phyloP scores from a whole-genome alignment of 1,139 yeast species.

The Blastobotrys buckinghamii region DNA sequence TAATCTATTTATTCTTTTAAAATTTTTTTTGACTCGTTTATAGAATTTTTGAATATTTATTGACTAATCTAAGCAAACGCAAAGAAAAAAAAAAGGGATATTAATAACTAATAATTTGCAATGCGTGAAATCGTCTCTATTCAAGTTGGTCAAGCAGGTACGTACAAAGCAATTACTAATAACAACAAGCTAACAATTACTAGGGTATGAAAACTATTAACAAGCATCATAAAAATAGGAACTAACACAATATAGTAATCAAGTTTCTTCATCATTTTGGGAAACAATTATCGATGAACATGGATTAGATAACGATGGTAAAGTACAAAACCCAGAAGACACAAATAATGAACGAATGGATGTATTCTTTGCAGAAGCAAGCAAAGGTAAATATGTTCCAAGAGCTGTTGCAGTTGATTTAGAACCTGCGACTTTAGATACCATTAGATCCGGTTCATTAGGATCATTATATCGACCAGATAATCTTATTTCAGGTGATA shows the following conservation, averaged over 20 bases:
- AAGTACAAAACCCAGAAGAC: conserved; percentile 31
- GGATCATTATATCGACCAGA: conserved; percentile 43
- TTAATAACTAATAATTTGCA: not conserved
- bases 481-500: conserved; percentile 39
- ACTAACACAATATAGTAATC: conserved; percentile 43
- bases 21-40: no score
- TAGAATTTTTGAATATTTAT: no score
- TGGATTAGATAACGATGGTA: conserved; percentile 53
- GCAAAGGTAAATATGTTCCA: conserved; percentile 40
- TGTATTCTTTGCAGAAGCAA: conserved; percentile 33
- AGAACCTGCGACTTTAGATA: conserved; percentile 43
- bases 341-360: conserved; percentile 28
- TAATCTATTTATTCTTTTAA: no score
- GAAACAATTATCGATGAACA: conserved; percentile 63
- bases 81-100: not conserved
- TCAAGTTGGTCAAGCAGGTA: conserved; percentile 42
- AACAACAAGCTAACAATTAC: not conserved
- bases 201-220: conserved; percentile 9
- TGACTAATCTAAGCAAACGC: no score
- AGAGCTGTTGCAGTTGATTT: conserved; percentile 43
- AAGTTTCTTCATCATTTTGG: conserved; percentile 67
- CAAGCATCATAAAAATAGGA: no score
- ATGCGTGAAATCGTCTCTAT: conserved; percentile 42
- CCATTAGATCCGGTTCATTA: conserved; percentile 38
- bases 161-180: conserved; percentile 12